Base-by-base conservation (phyloP, 164 flowering plant species). In the Pachysandra terminalis region DNA sequence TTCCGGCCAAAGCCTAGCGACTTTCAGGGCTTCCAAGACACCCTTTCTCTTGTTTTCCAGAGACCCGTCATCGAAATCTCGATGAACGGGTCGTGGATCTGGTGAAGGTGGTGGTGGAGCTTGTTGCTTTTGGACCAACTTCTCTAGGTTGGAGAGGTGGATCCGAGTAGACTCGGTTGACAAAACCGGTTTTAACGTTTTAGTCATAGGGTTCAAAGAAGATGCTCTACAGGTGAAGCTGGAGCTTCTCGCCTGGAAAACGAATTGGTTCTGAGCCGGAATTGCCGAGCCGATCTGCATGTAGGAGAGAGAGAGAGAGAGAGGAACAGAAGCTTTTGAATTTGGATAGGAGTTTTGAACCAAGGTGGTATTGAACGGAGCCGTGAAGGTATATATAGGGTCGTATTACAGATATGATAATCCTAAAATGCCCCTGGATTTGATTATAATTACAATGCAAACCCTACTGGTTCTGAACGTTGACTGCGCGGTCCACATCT, bases 121-220 rank as follows among this genome's bases (percentile, higher is more conserved):
- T n/a, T n/a, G n/a, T 22, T 70, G 69, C 24, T 77, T 80, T 19
- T 79, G 80, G 27, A 91, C 85, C 19, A 91, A 74, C 55, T 81
- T 86, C 2, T 90, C 89, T 23, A 90, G 84, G 73, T 82, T 83
- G 66, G 89, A 68, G 41, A 91, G 79, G 65, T 87, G 90, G 12
- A 59, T 27, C 40, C 70, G 74, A 9, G 83, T n/a, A n/a, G n/a
- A n/a, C n/a, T n/a, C n/a, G n/a, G n/a, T n/a, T n/a, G n/a, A n/a
- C n/a, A n/a, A n/a, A 23, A 52, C 3, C n/a, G 28, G 54, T 21
- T 51, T 70, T 5, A 61, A 22, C 19, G 71, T 41, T 24, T 60
- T 27, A 45, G 74, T 9, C 24, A 66, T 17, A 21, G 64, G 84
- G 73, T 76, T 82, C 25, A 82, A 63, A 0, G 72, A 74, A 6